Conservation (phyloP, 164 flowering plant genomes). For the Kingdonia uniflora region DNA sequence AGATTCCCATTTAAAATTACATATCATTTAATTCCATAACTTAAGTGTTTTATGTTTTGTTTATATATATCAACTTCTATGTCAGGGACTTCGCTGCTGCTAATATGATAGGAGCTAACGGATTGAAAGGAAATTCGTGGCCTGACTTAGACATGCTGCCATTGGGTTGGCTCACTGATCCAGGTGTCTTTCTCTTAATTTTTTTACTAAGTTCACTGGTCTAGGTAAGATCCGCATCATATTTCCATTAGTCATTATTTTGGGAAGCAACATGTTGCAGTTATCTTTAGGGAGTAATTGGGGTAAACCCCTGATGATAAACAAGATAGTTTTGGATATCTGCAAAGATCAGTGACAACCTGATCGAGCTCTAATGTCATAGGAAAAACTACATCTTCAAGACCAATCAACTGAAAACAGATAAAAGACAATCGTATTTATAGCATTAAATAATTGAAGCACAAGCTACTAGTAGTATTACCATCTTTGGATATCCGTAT, state of each 20-base stretch:
- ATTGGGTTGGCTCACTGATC: constrained; percentile 80
- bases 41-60: too few species aligned
- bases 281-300: too few species aligned
- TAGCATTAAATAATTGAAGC: too few species aligned
- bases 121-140: constrained; percentile 80
- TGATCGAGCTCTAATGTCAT: too few species aligned
- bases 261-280: constrained; percentile 61
- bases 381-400: too few species aligned
- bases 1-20: background rate
- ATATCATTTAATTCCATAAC: too few species aligned
- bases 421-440: too few species aligned
- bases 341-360: background rate
- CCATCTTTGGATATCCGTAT: background rate
- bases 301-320: too few species aligned
- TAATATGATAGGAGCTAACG: constrained; percentile 54
- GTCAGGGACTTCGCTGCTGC: constrained; percentile 64
- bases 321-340: background rate
- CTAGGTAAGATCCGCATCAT: too few species aligned
- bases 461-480: too few species aligned
- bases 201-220: background rate
- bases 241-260: constrained; percentile 17
- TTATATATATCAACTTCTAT: background rate
- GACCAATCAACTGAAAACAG: too few species aligned
- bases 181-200: constrained; percentile 26
- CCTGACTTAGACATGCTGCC: constrained; percentile 94